Evolutionary conservation across 1,139 yeast species (phyloP).

Genomic region (Geotrichum fermentans): DNA sequence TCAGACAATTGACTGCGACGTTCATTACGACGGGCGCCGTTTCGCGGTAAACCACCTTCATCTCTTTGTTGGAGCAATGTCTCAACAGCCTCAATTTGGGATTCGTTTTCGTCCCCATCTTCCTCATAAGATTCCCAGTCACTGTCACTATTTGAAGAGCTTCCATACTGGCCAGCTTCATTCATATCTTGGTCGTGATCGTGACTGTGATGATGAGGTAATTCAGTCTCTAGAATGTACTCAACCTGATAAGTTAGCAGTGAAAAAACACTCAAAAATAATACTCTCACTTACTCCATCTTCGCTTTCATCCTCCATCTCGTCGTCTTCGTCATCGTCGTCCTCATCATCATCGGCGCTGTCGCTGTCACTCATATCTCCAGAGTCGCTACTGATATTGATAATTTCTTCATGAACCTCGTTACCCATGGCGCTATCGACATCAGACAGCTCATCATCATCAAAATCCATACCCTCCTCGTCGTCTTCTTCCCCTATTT

Average conservation of each 20-base stretch:
- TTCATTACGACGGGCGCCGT: constrained; percentile 13
- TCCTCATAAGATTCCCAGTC: constrained; percentile 33
- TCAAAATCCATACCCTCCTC: constrained; percentile 34
- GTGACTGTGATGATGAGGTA: neutral
- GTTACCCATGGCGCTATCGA: constrained; percentile 33
- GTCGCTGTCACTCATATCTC: constrained; percentile 21
- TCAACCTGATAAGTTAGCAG: constrained; percentile 9
- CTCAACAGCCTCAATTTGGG: constrained; percentile 27
- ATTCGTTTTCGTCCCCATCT: constrained; percentile 31
- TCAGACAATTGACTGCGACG: constrained; percentile 12
- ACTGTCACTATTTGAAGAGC: constrained; percentile 37
- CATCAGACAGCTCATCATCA: constrained; percentile 37
- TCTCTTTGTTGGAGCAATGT: constrained; percentile 22
- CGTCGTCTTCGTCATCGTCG: constrained; percentile 26
- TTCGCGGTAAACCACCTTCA: constrained; percentile 22
- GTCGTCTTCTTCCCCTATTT: constrained; percentile 24
- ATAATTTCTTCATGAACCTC: constrained; percentile 29
- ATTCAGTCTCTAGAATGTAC: constrained; percentile 9
- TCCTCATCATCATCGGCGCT: constrained; percentile 35
- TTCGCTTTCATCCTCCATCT: constrained; percentile 24
- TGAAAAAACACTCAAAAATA: neutral
- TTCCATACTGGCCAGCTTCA: constrained; percentile 26
- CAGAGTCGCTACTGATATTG: constrained; percentile 23
- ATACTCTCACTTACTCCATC: constrained; percentile 10
- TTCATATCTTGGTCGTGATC: constrained; percentile 15